Conservation (phyloP, 176 grass and related monocot species). For the Luzula sylvatica region DNA sequence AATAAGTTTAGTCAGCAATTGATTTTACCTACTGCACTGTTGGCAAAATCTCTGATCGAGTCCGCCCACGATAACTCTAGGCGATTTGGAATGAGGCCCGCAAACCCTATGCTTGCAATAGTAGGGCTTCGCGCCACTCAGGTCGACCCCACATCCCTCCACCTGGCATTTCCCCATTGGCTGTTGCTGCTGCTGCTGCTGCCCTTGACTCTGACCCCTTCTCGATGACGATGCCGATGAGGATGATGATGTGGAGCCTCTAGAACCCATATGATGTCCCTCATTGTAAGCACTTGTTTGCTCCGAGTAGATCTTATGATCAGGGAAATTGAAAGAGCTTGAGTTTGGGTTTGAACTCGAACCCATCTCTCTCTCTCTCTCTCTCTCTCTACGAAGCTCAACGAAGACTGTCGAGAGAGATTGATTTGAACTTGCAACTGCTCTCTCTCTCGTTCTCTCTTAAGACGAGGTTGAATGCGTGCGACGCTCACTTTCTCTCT, state of each 20-base stretch:
- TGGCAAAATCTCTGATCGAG: slow-evolving; percentile 79
- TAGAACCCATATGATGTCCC: neutral
- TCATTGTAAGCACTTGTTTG: slow-evolving; percentile 6
- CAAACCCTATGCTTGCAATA: slow-evolving; percentile 90
- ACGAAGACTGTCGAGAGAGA: too few species aligned
- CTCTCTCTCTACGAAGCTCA: too few species aligned
- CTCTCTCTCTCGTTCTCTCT: neutral
- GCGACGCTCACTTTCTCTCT: neutral
- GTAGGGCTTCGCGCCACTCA: slow-evolving; percentile 48
- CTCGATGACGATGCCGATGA: neutral
- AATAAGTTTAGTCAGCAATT: too few species aligned
- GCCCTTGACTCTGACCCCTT: neutral
- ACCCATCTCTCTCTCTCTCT: slow-evolving; percentile 7
- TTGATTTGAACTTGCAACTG: too few species aligned
- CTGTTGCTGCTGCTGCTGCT: slow-evolving; percentile 2
- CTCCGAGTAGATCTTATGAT: neutral
- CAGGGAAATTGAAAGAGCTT: slow-evolving; percentile 11
- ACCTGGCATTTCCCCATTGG: slow-evolving; percentile 62
- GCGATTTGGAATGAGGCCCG: slow-evolving; percentile 60
- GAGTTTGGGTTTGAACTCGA: slow-evolving; percentile 14
- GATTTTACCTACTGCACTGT: slow-evolving; percentile 73
- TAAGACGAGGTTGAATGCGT: neutral
- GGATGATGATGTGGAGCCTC: neutral
- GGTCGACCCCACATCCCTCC: slow-evolving; percentile 53
- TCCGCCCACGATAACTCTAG: slow-evolving; percentile 66